A percentile compares a stretch with the other conserved stretches of the same genome.
Conservation (phyloP, 768 basidiomycete species). For the Xerocomus spinulosus region DNA sequence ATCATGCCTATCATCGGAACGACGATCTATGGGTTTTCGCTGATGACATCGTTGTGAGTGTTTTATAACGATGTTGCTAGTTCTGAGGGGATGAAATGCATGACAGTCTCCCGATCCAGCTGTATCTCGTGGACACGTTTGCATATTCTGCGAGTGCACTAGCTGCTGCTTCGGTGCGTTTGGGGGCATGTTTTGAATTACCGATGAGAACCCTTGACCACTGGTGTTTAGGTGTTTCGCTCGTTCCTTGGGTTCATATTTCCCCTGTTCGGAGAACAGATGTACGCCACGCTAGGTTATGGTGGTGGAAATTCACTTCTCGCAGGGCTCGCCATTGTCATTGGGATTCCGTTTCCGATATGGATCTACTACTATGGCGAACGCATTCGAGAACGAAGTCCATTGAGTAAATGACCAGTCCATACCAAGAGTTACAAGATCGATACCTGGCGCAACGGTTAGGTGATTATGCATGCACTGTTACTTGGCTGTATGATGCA, state of each 20-base stretch:
- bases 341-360: constrained; percentile 71
- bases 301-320: constrained; percentile 67
- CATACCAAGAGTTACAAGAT: too few species aligned
- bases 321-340: constrained; percentile 53
- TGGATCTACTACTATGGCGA: constrained; percentile 70
- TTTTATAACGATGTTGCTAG: neutral
- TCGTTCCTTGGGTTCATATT: constrained; percentile 61
- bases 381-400: constrained; percentile 43
- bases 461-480: too few species aligned
- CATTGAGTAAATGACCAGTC: constrained; percentile 17
- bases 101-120: constrained; percentile 56
- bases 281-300: constrained; percentile 56
- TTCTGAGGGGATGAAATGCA: too few species aligned
- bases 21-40: constrained; percentile 54
- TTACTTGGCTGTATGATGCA: too few species aligned
- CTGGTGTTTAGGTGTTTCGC: constrained; percentile 45
- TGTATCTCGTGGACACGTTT: constrained; percentile 72
- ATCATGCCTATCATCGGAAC: constrained; percentile 71
- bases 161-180: constrained; percentile 54
- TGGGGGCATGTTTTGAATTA: neutral
- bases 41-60: constrained; percentile 58
- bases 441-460: too few species aligned
- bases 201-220: neutral
- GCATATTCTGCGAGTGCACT: constrained; percentile 62
- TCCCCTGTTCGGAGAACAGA: constrained; percentile 62